Conservation (phyloP, 192 early-diverging fungal genomes). For the Backusella mclennaniae region DNA sequence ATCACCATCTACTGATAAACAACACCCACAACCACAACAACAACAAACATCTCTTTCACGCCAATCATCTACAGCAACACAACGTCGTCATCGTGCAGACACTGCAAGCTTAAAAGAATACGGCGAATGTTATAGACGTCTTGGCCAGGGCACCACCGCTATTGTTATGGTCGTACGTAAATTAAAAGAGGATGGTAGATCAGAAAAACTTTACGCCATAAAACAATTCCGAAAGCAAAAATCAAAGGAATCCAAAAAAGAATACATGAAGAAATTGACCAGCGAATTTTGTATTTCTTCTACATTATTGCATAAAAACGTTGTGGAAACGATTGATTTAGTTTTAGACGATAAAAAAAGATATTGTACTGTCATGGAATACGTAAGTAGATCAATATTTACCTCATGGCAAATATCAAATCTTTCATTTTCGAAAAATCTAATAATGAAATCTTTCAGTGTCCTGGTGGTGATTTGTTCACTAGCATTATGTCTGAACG, state of each 20-base stretch:
- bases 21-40: neutral
- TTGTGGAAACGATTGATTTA: constrained; percentile 95
- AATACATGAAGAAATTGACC: constrained; percentile 95
- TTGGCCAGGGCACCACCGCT: constrained; percentile 91
- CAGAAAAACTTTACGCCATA: constrained; percentile 84
- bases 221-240: constrained; percentile 88
- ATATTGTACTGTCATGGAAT: constrained; percentile 82
- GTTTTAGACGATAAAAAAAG: constrained; percentile 89
- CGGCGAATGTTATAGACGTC: constrained; percentile 52
- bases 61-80: constrained; percentile 5
- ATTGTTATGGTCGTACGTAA: constrained; percentile 82
- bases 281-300: constrained; percentile 97
- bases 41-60: neutral
- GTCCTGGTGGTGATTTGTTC: constrained; percentile 93
- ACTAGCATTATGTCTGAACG: constrained; percentile 74
- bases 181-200: constrained; percentile 58
- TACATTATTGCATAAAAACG: constrained; percentile 86
- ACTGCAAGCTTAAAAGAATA: constrained; percentile 37
- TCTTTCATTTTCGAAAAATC: constrained; percentile 43
- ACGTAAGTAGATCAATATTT: constrained; percentile 35
- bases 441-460: constrained; percentile 30
- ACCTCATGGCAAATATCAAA: neutral
- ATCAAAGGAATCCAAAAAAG: constrained; percentile 87
- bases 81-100: constrained; percentile 13
- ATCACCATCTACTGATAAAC: neutral